Evolutionary conservation across 2,329 filamentous ascomycete genomes (phyloP).

Genomic region (Colletotrichum orchidophilum): DNA sequence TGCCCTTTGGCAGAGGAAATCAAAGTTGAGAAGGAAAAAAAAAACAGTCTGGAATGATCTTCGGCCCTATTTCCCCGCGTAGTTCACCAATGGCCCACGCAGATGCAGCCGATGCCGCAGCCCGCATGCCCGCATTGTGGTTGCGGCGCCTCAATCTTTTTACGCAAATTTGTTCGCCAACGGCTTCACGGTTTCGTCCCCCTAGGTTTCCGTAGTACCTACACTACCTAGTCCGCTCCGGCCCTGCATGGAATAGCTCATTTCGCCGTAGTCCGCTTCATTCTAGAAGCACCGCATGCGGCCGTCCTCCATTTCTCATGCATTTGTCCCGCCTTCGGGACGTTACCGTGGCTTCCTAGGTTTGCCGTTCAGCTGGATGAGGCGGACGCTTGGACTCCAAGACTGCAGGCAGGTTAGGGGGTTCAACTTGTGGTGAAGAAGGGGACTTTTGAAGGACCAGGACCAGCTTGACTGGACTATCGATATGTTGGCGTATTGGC

Average conservation of each 20-base stretch:
- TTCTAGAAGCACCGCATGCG: neutral
- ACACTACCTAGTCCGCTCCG: neutral
- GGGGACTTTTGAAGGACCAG: neutral
- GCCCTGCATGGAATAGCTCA: neutral
- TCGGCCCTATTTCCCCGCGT: constrained; percentile 31
- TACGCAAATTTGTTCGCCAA: neutral
- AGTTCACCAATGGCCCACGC: constrained; percentile 11
- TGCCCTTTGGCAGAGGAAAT: neutral
- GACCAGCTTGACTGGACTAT: too few relatives aligned
- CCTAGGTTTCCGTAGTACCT: too few relatives aligned
- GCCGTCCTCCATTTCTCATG: neutral
- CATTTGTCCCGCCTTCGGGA: neutral
- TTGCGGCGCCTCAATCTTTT: neutral
- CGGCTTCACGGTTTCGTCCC: neutral
- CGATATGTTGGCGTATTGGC: neutral
- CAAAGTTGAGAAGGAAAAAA: too few relatives aligned
- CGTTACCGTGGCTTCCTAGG: neutral
- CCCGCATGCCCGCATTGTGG: neutral
- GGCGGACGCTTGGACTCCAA: neutral
- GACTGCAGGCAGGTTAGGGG: neutral
- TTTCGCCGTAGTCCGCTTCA: neutral
- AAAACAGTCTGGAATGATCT: neutral
- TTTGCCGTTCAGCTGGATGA: neutral
- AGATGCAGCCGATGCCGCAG: neutral
- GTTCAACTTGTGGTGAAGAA: too few relatives aligned